Evolutionary conservation across 805 yeast species (phyloP), one percentile per base, ranked within the genome.

Genomic region (Starmerella apicola): DNA sequence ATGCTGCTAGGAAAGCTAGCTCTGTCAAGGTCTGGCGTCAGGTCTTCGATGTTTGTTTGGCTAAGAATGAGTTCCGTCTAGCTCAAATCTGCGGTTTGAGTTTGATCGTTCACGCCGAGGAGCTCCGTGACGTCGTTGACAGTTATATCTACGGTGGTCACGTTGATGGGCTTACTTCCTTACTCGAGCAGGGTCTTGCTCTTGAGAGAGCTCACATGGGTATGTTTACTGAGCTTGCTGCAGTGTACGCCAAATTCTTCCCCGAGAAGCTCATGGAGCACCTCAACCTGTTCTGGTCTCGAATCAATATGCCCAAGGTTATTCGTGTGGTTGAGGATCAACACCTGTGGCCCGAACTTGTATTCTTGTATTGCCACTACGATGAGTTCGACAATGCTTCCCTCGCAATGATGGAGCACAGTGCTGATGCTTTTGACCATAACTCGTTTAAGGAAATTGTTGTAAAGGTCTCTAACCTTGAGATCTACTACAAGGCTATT

Each of bases 331-430:
- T 91, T 56, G 96, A 88, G 63, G 75, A 67, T 42, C 91, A 95
- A 30, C 98, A 91, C 58, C 68, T 91, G 57, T 91, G 96, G 86
- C 91, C 93, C 17, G 98, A 91, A 65, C 70, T 88, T 52, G 84
- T 91, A 42, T 91, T 91, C 77, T 68, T 91, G 61, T 88, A 88
- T 66, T 85, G 95, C 59, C 98, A 91, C 63, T 91, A 91, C 61
- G 98, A 91, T 59, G 98, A 91, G 66, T 91, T 95, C 94, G 98
- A 91, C 62, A 91, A 91, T 62, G 98, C 98, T 45, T 85, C 95
- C 26, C 71, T 91, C 58, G 77, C 95, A 13, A 83, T 91, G 86
- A 91, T 91, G 69, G 96, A 91, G 61, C 84, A 77, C 58, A 79
- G 94, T 3, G 83, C 93, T 45, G 80, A 80, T 51, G 85, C 95